phyloP scores from a whole-genome alignment of 306 rosid genomes.

The Geum urbanum region DNA sequence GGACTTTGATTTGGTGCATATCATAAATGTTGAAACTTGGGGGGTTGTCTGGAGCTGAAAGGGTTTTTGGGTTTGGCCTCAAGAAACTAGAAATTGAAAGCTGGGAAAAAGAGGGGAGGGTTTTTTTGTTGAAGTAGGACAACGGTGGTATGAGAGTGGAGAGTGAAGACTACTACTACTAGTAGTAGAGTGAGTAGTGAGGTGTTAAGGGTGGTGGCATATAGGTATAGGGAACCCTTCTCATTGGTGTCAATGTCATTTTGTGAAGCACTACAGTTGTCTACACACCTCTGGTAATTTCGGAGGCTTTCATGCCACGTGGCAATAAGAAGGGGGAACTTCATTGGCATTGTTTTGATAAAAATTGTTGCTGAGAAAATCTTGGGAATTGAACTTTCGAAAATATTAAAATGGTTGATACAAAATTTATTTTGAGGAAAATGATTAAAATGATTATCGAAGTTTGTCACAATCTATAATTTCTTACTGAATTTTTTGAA shows the following conservation, averaged over 20 bases:
- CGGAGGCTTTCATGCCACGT: slow-evolving; percentile 8
- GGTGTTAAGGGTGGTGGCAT: neutral
- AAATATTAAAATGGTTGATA: no score
- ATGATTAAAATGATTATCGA: no score
- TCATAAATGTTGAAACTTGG: slow-evolving; percentile 21
- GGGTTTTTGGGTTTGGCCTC: slow-evolving; percentile 11
- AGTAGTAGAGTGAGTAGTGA: neutral
- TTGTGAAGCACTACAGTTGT: slow-evolving; percentile 15
- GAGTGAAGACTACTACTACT: no score
- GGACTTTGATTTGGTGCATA: slow-evolving; percentile 29
- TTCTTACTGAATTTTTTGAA: no score
- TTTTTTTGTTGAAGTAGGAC: neutral
- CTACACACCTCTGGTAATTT: slow-evolving; percentile 8
- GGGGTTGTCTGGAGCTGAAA: slow-evolving; percentile 10
- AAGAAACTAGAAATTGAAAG: neutral
- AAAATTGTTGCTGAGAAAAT: neutral
- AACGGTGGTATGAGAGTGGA: neutral
- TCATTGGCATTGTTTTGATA: no score
- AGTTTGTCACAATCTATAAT: no score
- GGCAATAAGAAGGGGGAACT: neutral
- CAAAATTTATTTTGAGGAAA: no score
- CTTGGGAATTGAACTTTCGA: no score
- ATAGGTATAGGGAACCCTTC: slow-evolving; percentile 3
- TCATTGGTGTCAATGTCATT: slow-evolving; percentile 12
- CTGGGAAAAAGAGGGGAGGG: neutral